Conservation (phyloP, 2,329 filamentous ascomycete species). For the Diaporthe sp. region DNA sequence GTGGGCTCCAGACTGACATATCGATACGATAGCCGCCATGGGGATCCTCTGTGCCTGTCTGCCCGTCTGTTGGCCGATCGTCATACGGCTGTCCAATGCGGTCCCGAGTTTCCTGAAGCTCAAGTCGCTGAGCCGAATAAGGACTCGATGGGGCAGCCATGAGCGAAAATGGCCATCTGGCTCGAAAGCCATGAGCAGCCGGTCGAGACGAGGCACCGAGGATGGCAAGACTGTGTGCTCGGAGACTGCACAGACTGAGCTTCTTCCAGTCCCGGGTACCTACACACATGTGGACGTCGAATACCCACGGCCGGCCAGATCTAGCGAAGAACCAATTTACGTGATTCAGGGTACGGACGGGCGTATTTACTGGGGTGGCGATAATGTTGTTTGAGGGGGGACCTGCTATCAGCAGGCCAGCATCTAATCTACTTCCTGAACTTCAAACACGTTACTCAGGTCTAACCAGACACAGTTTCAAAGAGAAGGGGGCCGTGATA, state of each 20-base stretch:
- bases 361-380: not conserved
- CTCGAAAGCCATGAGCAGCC: not conserved
- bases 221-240: not conserved
- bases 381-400: not conserved
- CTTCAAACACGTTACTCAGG: not conserved
- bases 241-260: not conserved
- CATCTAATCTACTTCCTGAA: not conserved
- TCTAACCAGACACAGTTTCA: not conserved
- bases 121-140: not conserved
- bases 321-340: not conserved
- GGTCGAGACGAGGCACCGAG: not conserved
- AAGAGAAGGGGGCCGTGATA: not conserved
- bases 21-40: not conserved
- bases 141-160: not conserved
- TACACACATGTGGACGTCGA: not conserved
- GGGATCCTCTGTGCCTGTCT: constrained; percentile 30
- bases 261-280: not conserved
- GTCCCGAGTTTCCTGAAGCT: not conserved
- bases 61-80: constrained; percentile 32
- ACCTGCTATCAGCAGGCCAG: not conserved
- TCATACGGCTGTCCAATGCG: not conserved
- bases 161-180: not conserved
- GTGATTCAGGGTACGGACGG: not conserved
- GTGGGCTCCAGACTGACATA: not conserved
- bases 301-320: not conserved